Evolutionary conservation across 805 yeast species (phyloP), one percentile per base, ranked within the genome.

Genomic region (Metschnikowia cubensis): DNA sequence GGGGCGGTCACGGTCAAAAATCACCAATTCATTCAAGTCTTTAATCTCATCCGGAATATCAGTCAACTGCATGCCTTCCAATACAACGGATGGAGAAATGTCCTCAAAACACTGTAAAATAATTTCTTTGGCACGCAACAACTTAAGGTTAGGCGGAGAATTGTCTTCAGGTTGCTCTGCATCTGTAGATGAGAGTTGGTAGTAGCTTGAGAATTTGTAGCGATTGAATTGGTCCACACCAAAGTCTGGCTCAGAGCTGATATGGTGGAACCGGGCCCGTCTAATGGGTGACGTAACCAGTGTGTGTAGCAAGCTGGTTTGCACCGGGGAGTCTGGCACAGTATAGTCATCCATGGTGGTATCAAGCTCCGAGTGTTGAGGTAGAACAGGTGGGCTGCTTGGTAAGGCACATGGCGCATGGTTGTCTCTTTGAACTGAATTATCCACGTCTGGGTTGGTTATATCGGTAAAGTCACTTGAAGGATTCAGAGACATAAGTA

Each of bases 31-130:
- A 56, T 79, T 74, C 54, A 83, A 66, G 59, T 83, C 88, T 45
- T 74, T 75, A 29, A 83, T 71, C 54, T 81, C 84, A 46, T 79
- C 81, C 0, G 88, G 87, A 3, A 83, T 61, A 5, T 74, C 74
- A 10, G 65, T 68, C 36, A 83, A 63, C 0, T 71, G 74, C 63
- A 81, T 59, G 14, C 73, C 64, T 47, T 81, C 85, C 25, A 83
- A 57, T 49, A 74, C 64, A 2, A 83, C 66, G n/a, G 59, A 66
- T 1, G 80, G 70, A 7, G 60, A 54, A 5, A 74, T 71, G 39
- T 76, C 71, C 53, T 80, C 85, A 52, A 83, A 79, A 2, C 78
- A 67, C 3, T 65, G 61, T 11, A 75, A 64, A 14, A 82, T 73
- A 3, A 71, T 61, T 3, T 69, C 68, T 15, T 76, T 56, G 0